These are phyloP conservation scores for Boletus rex-veris DNA, from an alignment of 768 basidiomycete genomes.

Conservation along the genomic window DNA sequence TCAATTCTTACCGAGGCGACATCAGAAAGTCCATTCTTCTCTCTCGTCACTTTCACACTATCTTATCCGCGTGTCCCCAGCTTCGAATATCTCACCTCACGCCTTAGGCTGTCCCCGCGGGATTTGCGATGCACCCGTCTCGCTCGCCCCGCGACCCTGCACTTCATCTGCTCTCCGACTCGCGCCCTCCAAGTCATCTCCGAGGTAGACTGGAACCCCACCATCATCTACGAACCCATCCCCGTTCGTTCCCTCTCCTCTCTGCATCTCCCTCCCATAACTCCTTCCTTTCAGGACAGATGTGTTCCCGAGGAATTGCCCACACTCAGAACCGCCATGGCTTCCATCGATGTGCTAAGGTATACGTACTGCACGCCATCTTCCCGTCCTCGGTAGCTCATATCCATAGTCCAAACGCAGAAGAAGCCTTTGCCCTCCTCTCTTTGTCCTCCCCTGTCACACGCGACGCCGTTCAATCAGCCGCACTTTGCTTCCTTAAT, in stretches of 20 bases:
- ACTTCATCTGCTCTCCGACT: conserved; percentile 82
- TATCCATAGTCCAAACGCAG: conserved; percentile 71
- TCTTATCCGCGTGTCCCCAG: conserved; percentile 36
- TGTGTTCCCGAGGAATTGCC: conserved; percentile 79
- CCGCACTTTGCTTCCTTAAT: conserved; percentile 58
- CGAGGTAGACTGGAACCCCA: conserved; percentile 68
- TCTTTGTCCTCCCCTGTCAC: conserved; percentile 45
- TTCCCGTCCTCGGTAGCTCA: conserved; percentile 2
- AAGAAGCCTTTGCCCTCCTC: conserved; percentile 72
- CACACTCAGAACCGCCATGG: conserved; percentile 57
- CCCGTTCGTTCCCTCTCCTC: conserved; percentile 49
- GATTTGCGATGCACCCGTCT: conserved; percentile 60
- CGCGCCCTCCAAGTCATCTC: conserved; percentile 65
- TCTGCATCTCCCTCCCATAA: background rate
- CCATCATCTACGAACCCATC: conserved; percentile 80
- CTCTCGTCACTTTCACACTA: conserved; percentile 1
- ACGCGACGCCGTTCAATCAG: conserved; percentile 57
- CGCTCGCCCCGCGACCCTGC: conserved; percentile 51
- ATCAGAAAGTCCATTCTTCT: conserved; percentile 51
- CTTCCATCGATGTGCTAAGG: conserved; percentile 67
- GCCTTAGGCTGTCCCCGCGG: conserved; percentile 64
- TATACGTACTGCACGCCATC: conserved; percentile 23
- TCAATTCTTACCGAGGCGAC: conserved; percentile 76
- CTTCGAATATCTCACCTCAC: conserved; percentile 74
- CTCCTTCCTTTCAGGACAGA: conserved; percentile 47